These are phyloP conservation scores for Malus hybrid DNA, from an alignment of 331 rosid species.

Conservation along the genomic window DNA sequence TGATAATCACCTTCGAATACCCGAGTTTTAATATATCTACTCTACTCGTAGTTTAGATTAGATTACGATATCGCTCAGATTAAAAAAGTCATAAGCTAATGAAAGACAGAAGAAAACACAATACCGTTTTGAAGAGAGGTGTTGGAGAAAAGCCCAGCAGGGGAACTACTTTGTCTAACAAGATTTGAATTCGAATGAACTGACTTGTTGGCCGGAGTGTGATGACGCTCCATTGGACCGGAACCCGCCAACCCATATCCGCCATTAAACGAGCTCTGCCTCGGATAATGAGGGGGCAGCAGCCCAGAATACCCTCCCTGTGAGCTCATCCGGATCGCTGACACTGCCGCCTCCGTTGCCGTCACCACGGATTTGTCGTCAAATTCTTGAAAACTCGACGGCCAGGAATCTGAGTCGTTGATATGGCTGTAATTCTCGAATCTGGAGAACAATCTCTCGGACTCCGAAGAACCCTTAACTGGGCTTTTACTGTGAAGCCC, in stretches of 20 bases:
- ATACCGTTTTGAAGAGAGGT: slow-evolving; percentile 60
- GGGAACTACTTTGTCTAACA: slow-evolving; percentile 56
- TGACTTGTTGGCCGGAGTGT: slow-evolving; percentile 12
- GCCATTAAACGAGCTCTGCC: slow-evolving; percentile 41
- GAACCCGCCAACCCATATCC: slow-evolving; percentile 48
- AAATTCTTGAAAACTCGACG: slow-evolving; percentile 28
- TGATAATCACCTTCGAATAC: not conserved
- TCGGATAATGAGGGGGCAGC: slow-evolving; percentile 82
- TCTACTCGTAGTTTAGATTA: not conserved
- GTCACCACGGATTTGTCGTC: slow-evolving; percentile 29
- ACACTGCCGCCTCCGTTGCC: slow-evolving; percentile 1
- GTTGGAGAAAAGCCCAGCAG: slow-evolving; percentile 58
- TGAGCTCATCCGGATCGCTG: slow-evolving; percentile 25
- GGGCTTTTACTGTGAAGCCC: slow-evolving; percentile 17
- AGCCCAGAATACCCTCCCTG: slow-evolving; percentile 39
- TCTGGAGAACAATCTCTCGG: slow-evolving; percentile 41
- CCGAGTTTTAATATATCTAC: not conserved
- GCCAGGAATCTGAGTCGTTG: slow-evolving; percentile 28
- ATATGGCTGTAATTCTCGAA: slow-evolving; percentile 22
- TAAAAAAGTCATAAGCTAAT: not conserved
- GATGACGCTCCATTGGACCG: slow-evolving; percentile 27
- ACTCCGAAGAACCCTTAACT: slow-evolving; percentile 27
- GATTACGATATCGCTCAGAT: not conserved
- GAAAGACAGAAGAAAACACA: slow-evolving; percentile 1
- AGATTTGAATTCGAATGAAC: slow-evolving; percentile 28